Evolutionary conservation across 108 stramenopile genomes (phyloP), one percentile per base, ranked within the genome.

Genomic region (Skeletonema tropicum): DNA sequence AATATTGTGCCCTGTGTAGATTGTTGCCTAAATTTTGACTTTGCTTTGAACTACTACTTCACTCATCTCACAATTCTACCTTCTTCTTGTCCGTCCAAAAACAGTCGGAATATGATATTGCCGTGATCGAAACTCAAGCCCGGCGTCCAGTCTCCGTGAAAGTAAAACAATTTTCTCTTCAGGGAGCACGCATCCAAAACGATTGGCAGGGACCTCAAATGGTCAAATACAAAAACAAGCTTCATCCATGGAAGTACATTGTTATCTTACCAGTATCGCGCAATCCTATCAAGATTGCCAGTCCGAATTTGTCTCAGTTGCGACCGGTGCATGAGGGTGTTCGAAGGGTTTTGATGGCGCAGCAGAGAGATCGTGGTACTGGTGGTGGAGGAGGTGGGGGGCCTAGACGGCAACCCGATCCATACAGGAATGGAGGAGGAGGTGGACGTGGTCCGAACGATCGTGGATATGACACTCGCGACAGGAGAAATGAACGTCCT

Each of bases 141-240:
- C 87, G 92, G 23, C 92, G 95, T 55, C 92, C 92, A 42, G 88
- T 96, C 57, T 91, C 90, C 26, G 95, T 96, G 66, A 96, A 96
- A 75, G 95, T 96, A 36, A 96, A 93, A 68, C 94, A 95, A 82
- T 95, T 95, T 74, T 90, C 89, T 32, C 75, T 95, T 42, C 94
- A 93, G 77, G 94, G 94, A 13, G 92, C 94, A 14, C 90, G 92
- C 38, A 87, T 96, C 77, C 92, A 92, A 57, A 96, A 96, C 64
- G 95, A 96, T 59, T 93, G 92, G 91, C 92, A 96, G 71, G 95
- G 95, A 38, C 95, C 95, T 0, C 95, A 93, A 82, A 96, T 93
- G 90, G 92, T 92, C 69, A 93, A 96, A 79, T 93, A 93, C 87
- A 96, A 96, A 87, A 93, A 93, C 79, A 92, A 93, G 72, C 82